A percentile compares a stretch with the other conserved stretches of the same genome.
phyloP scores from a whole-genome alignment of 2,329 filamentous ascomycete genomes.

The Coniella vitis region DNA sequence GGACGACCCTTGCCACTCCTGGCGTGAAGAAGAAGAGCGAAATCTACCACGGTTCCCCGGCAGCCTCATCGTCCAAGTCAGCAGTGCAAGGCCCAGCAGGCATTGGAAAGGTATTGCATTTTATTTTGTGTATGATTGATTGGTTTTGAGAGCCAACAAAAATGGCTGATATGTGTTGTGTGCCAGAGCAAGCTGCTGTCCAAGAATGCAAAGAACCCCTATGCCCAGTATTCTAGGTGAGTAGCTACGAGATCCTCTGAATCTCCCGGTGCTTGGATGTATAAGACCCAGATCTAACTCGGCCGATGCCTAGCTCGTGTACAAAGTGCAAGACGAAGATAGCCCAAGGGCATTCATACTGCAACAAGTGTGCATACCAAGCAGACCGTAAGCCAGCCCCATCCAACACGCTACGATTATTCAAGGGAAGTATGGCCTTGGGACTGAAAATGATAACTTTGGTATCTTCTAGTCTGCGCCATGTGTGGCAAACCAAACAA shows the following conservation, averaged over 20 bases:
- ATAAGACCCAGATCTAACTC: neutral
- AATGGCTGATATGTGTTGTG: neutral
- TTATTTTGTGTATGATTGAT: too few species aligned
- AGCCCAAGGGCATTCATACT: constrained; percentile 53
- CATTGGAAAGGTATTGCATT: constrained; percentile 45
- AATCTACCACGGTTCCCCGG: constrained; percentile 56
- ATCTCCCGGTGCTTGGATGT: neutral
- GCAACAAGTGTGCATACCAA: constrained; percentile 57
- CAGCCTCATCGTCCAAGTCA: constrained; percentile 38
- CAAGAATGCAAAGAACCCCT: constrained; percentile 59
- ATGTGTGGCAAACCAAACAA: constrained; percentile 57
- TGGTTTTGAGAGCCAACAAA: too few species aligned
- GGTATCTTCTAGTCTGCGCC: constrained; percentile 43
- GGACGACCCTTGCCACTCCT: constrained; percentile 55
- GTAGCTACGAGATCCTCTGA: neutral
- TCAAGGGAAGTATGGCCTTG: too few species aligned
- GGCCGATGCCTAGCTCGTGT: constrained; percentile 37
- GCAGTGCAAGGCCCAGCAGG: constrained; percentile 52
- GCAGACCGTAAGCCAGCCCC: constrained; percentile 42
- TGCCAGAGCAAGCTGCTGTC: constrained; percentile 56
- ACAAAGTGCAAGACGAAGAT: constrained; percentile 57
- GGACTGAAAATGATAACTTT: too few species aligned
- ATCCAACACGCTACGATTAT: neutral
- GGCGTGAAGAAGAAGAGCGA: constrained; percentile 61
- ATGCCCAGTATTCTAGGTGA: constrained; percentile 51